phyloP scores from a whole-genome alignment of 2,329 filamentous ascomycete species.

The Hymenoscyphus occultus region DNA sequence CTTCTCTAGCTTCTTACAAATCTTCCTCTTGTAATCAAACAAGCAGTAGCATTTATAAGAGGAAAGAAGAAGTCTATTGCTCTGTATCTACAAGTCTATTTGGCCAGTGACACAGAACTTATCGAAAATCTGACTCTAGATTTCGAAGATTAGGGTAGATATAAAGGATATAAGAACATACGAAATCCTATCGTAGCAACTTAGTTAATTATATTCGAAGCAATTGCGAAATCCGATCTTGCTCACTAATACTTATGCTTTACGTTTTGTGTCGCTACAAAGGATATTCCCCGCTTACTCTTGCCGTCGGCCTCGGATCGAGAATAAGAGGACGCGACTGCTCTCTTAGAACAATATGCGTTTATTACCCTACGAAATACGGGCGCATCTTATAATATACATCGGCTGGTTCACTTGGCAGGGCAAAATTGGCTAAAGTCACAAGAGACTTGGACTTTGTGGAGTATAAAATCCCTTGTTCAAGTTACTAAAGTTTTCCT shows the following conservation, averaged over 20 bases:
- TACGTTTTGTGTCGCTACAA: slow-evolving; percentile 8
- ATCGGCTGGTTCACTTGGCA: slow-evolving; percentile 14
- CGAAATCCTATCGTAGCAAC: slow-evolving; percentile 8
- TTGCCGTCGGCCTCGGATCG: slow-evolving; percentile 34
- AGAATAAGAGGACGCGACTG: slow-evolving; percentile 8
- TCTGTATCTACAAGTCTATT: slow-evolving; percentile 7
- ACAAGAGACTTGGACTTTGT: slow-evolving; percentile 2
- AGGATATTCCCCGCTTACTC: slow-evolving; percentile 15
- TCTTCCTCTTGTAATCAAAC: slow-evolving; percentile 20
- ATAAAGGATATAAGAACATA: background rate
- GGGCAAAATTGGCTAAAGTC: slow-evolving; percentile 9
- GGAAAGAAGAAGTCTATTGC: slow-evolving; percentile 9
- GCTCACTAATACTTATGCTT: slow-evolving; percentile 13
- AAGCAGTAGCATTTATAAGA: slow-evolving; percentile 20
- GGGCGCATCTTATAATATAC: slow-evolving; percentile 11
- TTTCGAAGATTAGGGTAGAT: slow-evolving; percentile 10
- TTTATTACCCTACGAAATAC: slow-evolving; percentile 11
- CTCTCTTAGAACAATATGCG: slow-evolving; percentile 13
- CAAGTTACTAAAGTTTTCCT: slow-evolving; percentile 1
- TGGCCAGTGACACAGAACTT: slow-evolving; percentile 9
- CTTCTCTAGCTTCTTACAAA: slow-evolving; percentile 12
- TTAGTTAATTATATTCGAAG: slow-evolving; percentile 13
- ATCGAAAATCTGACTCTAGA: slow-evolving; percentile 2
- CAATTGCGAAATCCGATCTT: background rate
- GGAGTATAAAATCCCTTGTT: background rate